Percentiles rank a stretch among this genome's conserved stretches.
phyloP scores from a whole-genome alignment of 108 stramenopile species.

The Cyclotella atomus region DNA sequence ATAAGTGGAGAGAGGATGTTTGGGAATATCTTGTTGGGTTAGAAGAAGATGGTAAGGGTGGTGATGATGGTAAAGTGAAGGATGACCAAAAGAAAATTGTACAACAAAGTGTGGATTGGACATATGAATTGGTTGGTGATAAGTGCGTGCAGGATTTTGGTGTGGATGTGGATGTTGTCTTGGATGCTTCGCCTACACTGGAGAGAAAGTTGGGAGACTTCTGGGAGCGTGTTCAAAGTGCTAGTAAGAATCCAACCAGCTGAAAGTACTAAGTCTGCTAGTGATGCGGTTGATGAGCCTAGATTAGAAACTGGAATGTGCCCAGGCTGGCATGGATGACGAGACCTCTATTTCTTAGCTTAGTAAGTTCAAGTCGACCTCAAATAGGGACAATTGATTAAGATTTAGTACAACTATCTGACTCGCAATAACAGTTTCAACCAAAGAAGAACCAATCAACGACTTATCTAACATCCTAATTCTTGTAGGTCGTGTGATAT shows the following conservation, averaged over 20 bases:
- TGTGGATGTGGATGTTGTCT: slow-evolving; percentile 31
- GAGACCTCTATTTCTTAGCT: no score
- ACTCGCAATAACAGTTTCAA: no score
- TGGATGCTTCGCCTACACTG: slow-evolving; percentile 50
- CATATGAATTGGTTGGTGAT: slow-evolving; percentile 51
- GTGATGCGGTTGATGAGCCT: not conserved
- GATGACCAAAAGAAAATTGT: slow-evolving; percentile 43
- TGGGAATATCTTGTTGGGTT: slow-evolving; percentile 46
- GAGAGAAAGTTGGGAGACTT: slow-evolving; percentile 38
- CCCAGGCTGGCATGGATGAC: no score
- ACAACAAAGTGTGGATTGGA: slow-evolving; percentile 45
- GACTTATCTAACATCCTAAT: no score
- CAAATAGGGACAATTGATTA: no score
- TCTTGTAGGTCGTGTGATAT: no score
- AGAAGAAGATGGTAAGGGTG: slow-evolving; percentile 17
- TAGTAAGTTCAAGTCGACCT: no score
- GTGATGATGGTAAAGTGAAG: not conserved
- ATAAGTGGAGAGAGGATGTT: slow-evolving; percentile 43
- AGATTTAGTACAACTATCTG: no score
- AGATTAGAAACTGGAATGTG: no score
- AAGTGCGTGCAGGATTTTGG: slow-evolving; percentile 47
- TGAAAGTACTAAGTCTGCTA: not conserved
- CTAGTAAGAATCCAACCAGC: slow-evolving; percentile 6
- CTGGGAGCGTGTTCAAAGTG: slow-evolving; percentile 39
- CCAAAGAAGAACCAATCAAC: no score